Percentiles rank a stretch among this genome's conserved stretches.
phyloP scores from a whole-genome alignment of 805 yeast genomes.

The Candida piceae region DNA sequence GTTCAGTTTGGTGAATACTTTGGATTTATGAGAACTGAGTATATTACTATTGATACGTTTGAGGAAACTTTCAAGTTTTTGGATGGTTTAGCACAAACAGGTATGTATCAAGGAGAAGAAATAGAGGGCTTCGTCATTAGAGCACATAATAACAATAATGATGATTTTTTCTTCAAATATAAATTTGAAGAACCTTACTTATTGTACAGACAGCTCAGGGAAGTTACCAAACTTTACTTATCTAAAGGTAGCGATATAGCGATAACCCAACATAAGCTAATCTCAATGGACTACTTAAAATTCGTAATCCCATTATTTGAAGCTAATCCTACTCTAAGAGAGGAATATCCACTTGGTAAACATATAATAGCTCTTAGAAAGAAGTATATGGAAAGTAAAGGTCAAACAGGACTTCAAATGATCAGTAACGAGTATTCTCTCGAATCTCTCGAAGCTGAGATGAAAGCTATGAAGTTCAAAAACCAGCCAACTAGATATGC shows the following conservation, averaged over 20 bases:
- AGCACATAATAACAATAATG: conserved; percentile 34
- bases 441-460: conserved; percentile 25
- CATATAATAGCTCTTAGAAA: conserved; percentile 76
- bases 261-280: conserved; percentile 46
- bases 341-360: conserved; percentile 46
- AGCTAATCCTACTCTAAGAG: conserved; percentile 40
- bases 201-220: conserved; percentile 87
- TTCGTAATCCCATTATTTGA: conserved; percentile 58
- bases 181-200: conserved; percentile 95
- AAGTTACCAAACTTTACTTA: conserved; percentile 64
- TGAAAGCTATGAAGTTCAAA: conserved; percentile 21
- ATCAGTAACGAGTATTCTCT: conserved; percentile 41
- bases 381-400: conserved; percentile 48
- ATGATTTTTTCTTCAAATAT: conserved; percentile 79
- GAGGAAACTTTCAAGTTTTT: conserved; percentile 45
- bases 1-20: conserved; percentile 52
- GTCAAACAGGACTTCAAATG: conserved; percentile 54
- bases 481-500: conserved; percentile 47
- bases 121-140: conserved; percentile 94
- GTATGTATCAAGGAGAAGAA: conserved; percentile 65
- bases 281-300: conserved; percentile 63
- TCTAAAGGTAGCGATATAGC: conserved; percentile 29
- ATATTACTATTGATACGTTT: conserved; percentile 34
- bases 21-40: conserved; percentile 67
- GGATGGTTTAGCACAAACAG: conserved; percentile 54